Conservation (phyloP, 345 rosid genomes). For the Gossypium bickii region DNA sequence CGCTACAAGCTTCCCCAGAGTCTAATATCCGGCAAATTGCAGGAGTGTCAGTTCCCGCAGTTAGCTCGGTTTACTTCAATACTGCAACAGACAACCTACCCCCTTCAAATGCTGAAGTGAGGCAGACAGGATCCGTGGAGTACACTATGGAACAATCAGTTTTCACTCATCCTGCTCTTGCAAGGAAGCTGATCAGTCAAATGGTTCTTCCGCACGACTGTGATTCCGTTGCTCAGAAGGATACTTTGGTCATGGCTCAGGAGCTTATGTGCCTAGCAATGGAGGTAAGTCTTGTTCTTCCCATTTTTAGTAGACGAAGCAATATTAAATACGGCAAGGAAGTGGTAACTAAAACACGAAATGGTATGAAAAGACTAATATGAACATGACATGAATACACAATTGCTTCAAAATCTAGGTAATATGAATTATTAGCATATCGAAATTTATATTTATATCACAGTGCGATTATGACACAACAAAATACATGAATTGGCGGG, state of each 20-base stretch:
- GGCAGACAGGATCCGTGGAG: neutral
- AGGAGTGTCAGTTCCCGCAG: neutral
- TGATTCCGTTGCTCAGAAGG: neutral
- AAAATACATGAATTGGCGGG: neutral
- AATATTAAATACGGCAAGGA: neutral
- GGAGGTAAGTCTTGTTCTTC: neutral
- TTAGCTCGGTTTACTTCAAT: neutral
- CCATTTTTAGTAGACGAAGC: neutral
- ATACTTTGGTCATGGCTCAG: neutral
- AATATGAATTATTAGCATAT: neutral
- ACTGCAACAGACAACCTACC: neutral
- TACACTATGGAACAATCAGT: neutral
- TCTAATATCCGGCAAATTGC: neutral
- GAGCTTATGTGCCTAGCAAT: slow-evolving; percentile 5
- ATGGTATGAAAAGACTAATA: neutral
- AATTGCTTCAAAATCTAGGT: too few species aligned
- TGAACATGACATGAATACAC: neutral
- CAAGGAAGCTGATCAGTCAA: neutral
- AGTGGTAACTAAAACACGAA: neutral
- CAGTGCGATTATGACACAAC: neutral
- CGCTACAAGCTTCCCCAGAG: neutral
- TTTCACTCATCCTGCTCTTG: slow-evolving; percentile 6
- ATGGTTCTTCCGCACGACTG: neutral
- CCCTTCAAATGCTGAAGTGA: neutral
- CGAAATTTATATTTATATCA: neutral